phyloP scores from a whole-genome alignment of 345 rosid genomes.

The Salix suchowensis region DNA sequence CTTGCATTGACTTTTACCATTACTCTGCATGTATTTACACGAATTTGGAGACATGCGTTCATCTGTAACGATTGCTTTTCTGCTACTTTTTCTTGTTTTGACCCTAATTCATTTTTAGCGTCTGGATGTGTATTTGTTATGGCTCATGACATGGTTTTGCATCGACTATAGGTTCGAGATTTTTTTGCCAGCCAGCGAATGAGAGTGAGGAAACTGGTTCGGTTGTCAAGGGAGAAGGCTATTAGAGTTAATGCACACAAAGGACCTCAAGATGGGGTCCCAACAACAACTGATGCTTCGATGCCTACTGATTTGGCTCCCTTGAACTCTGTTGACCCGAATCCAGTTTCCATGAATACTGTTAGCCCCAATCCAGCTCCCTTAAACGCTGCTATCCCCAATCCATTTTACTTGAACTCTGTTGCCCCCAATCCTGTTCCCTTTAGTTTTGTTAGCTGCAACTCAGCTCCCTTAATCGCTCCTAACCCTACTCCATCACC shows the following conservation, averaged over 20 bases:
- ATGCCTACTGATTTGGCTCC: conserved; percentile 47
- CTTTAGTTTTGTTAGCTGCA: neutral
- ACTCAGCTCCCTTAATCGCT: neutral
- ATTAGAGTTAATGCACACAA: conserved; percentile 29
- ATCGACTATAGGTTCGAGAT: conserved; percentile 64
- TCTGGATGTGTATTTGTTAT: neutral
- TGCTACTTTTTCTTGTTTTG: neutral
- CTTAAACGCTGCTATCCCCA: neutral
- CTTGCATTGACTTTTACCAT: neutral
- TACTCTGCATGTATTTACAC: neutral
- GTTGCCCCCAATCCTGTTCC: neutral
- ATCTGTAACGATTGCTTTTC: neutral
- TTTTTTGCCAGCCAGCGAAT: conserved; percentile 80
- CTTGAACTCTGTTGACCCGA: conserved; percentile 37
- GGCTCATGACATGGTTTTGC: conserved; percentile 4
- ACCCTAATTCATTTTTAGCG: neutral
- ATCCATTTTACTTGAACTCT: neutral
- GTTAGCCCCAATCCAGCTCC: neutral
- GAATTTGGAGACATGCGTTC: neutral
- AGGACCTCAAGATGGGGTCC: conserved; percentile 26
- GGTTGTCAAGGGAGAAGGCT: conserved; percentile 75
- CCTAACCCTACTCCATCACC: conserved; percentile 20
- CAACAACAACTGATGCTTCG: conserved; percentile 34
- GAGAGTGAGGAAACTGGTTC: conserved; percentile 75
- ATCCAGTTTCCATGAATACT: neutral